A percentile compares a stretch with the other conserved stretches of the same genome.
phyloP scores from a whole-genome alignment of 179 eudicot species.

The Silene coronaria region DNA sequence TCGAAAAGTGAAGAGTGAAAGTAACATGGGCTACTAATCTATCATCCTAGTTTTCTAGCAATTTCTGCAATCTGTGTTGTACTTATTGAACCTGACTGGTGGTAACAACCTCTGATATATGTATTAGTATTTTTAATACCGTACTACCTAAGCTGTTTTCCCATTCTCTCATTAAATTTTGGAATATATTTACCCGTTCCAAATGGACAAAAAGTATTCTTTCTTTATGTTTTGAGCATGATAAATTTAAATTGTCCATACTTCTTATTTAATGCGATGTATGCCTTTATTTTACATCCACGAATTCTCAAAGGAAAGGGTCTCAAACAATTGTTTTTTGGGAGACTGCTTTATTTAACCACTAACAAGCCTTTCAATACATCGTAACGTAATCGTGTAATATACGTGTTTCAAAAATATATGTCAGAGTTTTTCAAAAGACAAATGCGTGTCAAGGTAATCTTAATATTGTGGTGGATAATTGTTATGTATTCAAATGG shows the following conservation, averaged over 20 bases:
- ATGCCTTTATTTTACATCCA: neutral
- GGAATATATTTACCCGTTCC: neutral
- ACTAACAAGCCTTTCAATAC: neutral
- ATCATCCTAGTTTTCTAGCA: neutral
- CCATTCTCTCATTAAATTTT: neutral
- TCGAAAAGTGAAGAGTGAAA: too few relatives aligned
- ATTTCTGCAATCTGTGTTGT: neutral
- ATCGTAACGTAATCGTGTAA: neutral
- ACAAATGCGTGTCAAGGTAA: neutral
- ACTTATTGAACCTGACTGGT: neutral
- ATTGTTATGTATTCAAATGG: neutral
- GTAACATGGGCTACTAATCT: neutral
- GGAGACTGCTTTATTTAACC: neutral
- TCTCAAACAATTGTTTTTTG: neutral
- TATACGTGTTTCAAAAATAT: neutral
- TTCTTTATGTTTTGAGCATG: neutral
- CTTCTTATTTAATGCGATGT: slow-evolving; percentile 9
- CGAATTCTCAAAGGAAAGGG: neutral
- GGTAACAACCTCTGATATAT: neutral
- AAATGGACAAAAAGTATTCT: neutral
- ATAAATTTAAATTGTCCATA: neutral
- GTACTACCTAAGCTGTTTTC: neutral
- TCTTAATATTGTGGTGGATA: neutral
- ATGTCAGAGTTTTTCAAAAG: neutral
- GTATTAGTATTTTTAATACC: neutral